Base-by-base conservation (phyloP, 495 filamentous ascomycete genomes). In the Aspergillus heteromorphus region DNA sequence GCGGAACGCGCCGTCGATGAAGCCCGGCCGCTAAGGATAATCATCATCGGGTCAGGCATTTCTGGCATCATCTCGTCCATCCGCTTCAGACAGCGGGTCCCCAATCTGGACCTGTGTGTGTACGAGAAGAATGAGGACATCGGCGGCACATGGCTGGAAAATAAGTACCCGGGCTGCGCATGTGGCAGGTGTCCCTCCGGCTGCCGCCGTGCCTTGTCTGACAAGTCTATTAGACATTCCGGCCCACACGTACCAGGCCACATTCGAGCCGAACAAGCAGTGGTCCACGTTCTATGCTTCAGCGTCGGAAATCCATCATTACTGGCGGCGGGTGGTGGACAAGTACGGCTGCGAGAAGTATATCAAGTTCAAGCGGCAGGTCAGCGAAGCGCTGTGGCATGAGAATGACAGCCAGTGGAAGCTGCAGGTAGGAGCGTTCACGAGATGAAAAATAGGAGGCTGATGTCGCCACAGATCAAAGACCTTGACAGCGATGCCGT, bases 41-140 rank as follows among this genome's bases (percentile, higher is more conserved):
- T 83, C 29, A 74, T 86, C 45, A 82, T 88, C 53, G 86, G 86
- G 6, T 84, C 84, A 36, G 86, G 86, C 0, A 75, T 85, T 9
- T 80, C 84, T 1, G 86, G 86, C 1, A 78, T 87, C 17, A 68
- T 82, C 9, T 71, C 79, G 1, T 84, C 81, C 14, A 82, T 86
- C 55, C 72, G 84, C 20, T 73, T 87, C 17, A 74, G 78, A 0
- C 75, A 81, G 41, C 77, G 77, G 42, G 75, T 85, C 30, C 73
- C 72, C 2, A 81, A 83, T 48, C 62, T 86, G 45, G 79, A 87
- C 13, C 70, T 85, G 21, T 75, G 79, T 29, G 82, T 88, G 38
- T 93, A 89, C 66, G 89, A 93, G 64, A 92, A 91, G 77, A 92
- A 92, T 57, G 64, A 65, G 0, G 87, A 86, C 43, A 74, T 88